Evolutionary conservation across 2,329 filamentous ascomycete genomes (phyloP), one percentile per base, ranked within the genome.

Genomic region (Macrophomina pseudophaseolina): DNA sequence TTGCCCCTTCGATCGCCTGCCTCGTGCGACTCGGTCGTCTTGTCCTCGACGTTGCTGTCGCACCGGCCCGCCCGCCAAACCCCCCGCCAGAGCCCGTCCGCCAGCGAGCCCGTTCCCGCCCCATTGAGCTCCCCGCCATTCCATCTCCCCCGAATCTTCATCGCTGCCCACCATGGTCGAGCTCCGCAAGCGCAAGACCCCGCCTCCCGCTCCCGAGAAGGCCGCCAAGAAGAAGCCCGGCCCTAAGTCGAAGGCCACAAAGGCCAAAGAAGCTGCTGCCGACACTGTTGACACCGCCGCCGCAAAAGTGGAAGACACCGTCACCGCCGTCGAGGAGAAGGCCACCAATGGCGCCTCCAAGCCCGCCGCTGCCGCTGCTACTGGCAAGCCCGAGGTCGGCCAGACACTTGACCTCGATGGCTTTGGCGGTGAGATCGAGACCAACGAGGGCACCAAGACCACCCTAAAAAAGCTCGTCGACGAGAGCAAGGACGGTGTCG

Each of bases 401-500:
- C 82, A 86, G 69, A 83, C 75, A 32, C 80, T 90, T 70, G 74
- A 81, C 58, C 78, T 89, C 60, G 80, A 85, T 14, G 77, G 75
- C 35, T 89, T 89, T 71, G 87, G 87, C 66, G 86, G 86, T 65
- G 89, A 95, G 75, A 82, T 99, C 70, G 88, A 95, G 83, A 95
- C 90, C 69, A 89, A 98, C 71, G 92, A 97, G 70, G 93, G 93
- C 73, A 82, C 85, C 64, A 91, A 90, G 81, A 93, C 91, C 5
- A 93, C 88, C 1, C 83, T 99, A 67, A 90, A 92, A 81, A 84
- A 88, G 72, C 88, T 99, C 30, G 86, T 97, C 58, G 90, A 93
- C 62, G 87, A 91, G 75, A 97, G 93, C 85, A 89, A 92, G 81
- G 85, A 87, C 42, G 95, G 94, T 32, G 91, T 98, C 51, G 92